A percentile compares a stretch with the other conserved stretches of the same genome.
Conservation (phyloP, 306 rosid species). For the Citrullus mucosospermus region DNA sequence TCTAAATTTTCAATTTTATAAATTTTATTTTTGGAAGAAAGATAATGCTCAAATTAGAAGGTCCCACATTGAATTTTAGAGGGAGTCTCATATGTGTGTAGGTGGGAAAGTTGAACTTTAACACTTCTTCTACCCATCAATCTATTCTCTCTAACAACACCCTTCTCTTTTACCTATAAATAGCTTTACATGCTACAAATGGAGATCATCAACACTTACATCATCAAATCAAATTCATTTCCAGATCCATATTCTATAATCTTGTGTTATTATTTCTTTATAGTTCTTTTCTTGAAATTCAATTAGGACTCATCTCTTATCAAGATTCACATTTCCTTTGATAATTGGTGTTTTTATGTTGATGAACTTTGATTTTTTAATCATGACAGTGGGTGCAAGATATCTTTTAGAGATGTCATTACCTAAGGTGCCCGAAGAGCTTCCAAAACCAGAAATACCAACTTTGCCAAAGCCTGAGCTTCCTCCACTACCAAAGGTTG, state of each 20-base stretch:
- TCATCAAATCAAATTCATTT: background rate
- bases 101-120: no score
- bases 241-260: background rate
- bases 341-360: background rate
- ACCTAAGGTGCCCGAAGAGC: background rate
- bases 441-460: background rate
- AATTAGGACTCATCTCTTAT: background rate
- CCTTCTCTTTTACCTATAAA: background rate
- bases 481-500: background rate
- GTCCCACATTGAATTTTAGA: no score
- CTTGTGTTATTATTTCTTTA: background rate
- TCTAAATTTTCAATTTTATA: no score
- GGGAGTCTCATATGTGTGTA: no score
- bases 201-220: background rate
- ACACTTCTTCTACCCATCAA: no score
- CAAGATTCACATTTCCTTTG: background rate
- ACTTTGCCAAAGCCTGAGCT: background rate
- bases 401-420: background rate
- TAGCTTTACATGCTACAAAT: background rate
- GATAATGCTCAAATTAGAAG: no score
- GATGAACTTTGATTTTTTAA: background rate
- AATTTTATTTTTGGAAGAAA: no score
- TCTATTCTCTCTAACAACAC: no score
- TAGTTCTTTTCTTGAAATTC: background rate
- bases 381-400: background rate